Base-by-base conservation (phyloP, 1,284 basidiomycete genomes). In the Ceratobasidium theobromae region DNA sequence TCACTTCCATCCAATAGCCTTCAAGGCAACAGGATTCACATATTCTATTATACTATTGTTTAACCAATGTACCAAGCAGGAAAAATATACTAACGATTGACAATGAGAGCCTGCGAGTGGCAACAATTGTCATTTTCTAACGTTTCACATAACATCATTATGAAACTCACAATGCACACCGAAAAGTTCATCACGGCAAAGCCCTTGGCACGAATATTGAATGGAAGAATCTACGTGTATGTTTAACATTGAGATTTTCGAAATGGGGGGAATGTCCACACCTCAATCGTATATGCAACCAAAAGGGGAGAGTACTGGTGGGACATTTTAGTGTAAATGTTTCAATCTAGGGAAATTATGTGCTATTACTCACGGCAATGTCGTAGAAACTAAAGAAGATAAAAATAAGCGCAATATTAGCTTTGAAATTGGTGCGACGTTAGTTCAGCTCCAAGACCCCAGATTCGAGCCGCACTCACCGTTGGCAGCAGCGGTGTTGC, bases 331-430 rank as follows among this genome's bases (percentile, higher is more conserved):
- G 18, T 16, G n/a, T n/a, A n/a, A n/a, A n/a, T n/a, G n/a, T n/a
- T n/a, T n/a, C n/a, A n/a, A n/a, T 32, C n/a, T 28, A n/a, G 14
- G 21, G 4, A 9, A 53, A 40, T 5, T n/a, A 38, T 52, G 30
- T 6, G 18, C 43, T 11, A 45, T 21, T 86, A 87, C 11, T 35
- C 28, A 66, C 64, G 16, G 85, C 86, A 30, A 87, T 78, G 71
- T 85, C 83, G 72, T 88, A 88, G 76, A 86, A 86, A 64, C 84
- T 79, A 72, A 83, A 87, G 73, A 85, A 88, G 6, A 88, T 65
- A 74, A 89, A 90, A 72, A 91, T 84, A 75, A 89, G 80, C 14
- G 85, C 85, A 70, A 89, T 81, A 18, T 46, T 41, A 38, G 53
- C 46, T 65, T 23, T 5, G 8, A 14, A 14, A 16, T 14, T 12